Evolutionary conservation across 257 asterid genomes (phyloP), one percentile per base, ranked within the genome.

Genomic region (Voacanga thouarsii): DNA sequence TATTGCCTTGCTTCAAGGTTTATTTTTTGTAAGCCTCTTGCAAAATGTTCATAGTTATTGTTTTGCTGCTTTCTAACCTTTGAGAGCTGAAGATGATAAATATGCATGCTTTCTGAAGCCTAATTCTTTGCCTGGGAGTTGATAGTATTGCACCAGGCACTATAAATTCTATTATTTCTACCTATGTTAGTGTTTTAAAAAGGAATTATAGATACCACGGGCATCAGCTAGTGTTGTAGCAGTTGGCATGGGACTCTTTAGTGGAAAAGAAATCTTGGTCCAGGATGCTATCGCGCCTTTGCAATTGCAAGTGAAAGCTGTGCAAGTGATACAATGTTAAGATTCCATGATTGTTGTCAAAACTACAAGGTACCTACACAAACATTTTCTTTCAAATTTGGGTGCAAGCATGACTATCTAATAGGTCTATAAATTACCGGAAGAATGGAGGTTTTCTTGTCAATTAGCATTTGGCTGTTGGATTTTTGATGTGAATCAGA

Each of bases 201-300:
- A 53, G 49, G 12, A 14, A 71, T 43, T 80, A 63, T 81, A 96
- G 98, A 84, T 96, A 80, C 77, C 97, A 66, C 96, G 98, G 84
- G 97, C 99, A 71, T 93, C 99, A 60, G 95, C 98, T 71, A 96
- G 98, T 83, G 98, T 96, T 59, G 97, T 93, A 79, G 94, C 99
- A 80, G 93, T 93, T 87, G 99, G 96, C 70, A 91, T 33, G 37
- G 37, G 37, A 33, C 37, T 33, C 37, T 33, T 33, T 33, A 33
- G 37, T 1, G 37, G 37, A 33, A 83, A 88, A 57, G 98, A 80
- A 88, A 84, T 77, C 97, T 96, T 74, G 98, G 98, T 78, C 91
- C 89, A 68, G 97, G 96, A 68, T 85, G 73, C 51, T 90, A 96
- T 82, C 96, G 97, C 76, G 94, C 98, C 75, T 96, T 92, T 92